Evolutionary conservation across 2,329 filamentous ascomycete genomes (phyloP).

Genomic region (Ophiostoma piceae): DNA sequence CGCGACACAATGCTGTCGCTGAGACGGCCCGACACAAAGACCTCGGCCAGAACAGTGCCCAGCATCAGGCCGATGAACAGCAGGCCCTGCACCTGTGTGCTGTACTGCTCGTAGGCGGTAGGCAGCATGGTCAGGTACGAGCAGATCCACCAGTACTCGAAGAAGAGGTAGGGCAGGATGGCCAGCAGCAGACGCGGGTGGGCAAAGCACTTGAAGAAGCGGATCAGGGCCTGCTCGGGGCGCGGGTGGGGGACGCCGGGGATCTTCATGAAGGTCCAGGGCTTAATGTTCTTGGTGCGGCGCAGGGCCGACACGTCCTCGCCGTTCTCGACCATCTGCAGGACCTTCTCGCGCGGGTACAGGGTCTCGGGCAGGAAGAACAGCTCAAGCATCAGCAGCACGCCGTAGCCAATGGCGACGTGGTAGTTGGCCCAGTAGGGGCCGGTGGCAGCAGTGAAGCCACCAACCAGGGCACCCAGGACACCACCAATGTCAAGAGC

Average conservation of each 20-base stretch:
- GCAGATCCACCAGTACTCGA: conserved; percentile 53
- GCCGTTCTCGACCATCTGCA: conserved; percentile 31
- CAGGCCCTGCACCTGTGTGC: conserved; percentile 47
- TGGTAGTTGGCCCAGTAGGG: conserved; percentile 11
- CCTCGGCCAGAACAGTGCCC: conserved; percentile 47
- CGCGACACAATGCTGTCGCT: conserved; percentile 48
- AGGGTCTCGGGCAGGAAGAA: conserved; percentile 51
- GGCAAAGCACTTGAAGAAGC: not conserved
- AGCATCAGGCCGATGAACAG: conserved; percentile 50
- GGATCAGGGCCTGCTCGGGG: conserved; percentile 3
- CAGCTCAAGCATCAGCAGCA: conserved; percentile 44
- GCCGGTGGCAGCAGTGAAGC: conserved; percentile 42
- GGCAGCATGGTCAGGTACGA: conserved; percentile 50
- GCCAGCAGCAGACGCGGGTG: conserved; percentile 39
- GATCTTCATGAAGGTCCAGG: not conserved
- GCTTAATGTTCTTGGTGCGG: conserved; percentile 21
- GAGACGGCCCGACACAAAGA: conserved; percentile 48
- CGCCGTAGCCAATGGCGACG: conserved; percentile 29
- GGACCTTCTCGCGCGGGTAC: conserved; percentile 49
- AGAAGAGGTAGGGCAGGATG: conserved; percentile 47
- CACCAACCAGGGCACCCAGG: conserved; percentile 39
- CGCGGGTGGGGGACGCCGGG: conserved; percentile 13
- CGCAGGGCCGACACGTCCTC: conserved; percentile 37
- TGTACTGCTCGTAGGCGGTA: conserved; percentile 46
- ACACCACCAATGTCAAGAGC: conserved; percentile 50